Base-by-base conservation (phyloP, 169 alveolate species). In the Pseudocohnilembus persalinus region DNA sequence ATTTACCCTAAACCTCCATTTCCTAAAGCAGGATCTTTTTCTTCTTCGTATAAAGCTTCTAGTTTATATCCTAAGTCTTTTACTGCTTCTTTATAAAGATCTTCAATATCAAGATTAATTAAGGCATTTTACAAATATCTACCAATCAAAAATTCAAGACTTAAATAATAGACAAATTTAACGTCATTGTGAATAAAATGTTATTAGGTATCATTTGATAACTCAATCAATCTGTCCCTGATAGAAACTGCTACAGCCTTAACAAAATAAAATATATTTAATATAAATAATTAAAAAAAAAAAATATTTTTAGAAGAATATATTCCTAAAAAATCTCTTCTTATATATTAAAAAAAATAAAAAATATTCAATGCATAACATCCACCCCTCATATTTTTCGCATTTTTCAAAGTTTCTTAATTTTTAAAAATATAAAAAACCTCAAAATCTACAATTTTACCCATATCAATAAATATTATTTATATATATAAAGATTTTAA, bases 11-110 rank as follows among this genome's bases (percentile, higher is more conserved):
- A 92, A n/a, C 99, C 99, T 31, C 99, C 99, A 88, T 98, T 98
- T 64, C 99, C 99, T 35, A 98, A 95, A 20, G 99, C 99, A 29
- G 99, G 99, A 88, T 98, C 99, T 74, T 93, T 97, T 91, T 98
- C 99, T 74, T 96, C 93, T 68, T 96, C 99, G 88, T 96, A 97
- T 72, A 98, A 88, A 63, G 96, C 97, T 95, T 98, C 99, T 49
- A 98, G 91, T 34, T 93, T 93, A 89, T 94, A 96, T 4, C 99
- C 99, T 32, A 98, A 87, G 29, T 97, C 99, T 81, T 90, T 88
- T 28, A 97, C 84, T 24, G 99, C 98, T 73, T 96, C 97, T 82
- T 92, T 93, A 91, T 97, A 98, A 81, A 92, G 81, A 28, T 90
- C 93, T 89, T 97, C 99, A 26, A 98, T 76, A 31, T 97, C 98